Conservation (phyloP, 1,284 basidiomycete species). For the Coniferiporia sulphurascens region DNA sequence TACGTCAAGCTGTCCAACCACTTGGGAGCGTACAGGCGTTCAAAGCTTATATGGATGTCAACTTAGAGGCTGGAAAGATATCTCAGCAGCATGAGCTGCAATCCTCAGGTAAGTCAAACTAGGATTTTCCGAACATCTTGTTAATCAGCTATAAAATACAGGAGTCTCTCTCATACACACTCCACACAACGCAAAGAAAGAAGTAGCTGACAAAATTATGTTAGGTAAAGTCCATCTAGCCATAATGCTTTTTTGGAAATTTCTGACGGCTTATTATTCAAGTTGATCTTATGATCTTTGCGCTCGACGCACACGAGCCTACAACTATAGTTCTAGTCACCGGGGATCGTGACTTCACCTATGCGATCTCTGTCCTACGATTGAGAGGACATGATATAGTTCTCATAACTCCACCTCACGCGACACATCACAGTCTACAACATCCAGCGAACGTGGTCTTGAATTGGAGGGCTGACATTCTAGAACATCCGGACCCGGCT, state of each 20-base stretch:
- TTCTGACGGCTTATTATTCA: not conserved
- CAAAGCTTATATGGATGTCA: constrained; percentile 24
- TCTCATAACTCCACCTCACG: constrained; percentile 37
- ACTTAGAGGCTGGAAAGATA: constrained; percentile 8
- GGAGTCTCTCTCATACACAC: constrained; percentile 38
- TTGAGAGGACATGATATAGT: constrained; percentile 46
- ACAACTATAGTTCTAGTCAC: constrained; percentile 51
- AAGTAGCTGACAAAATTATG: constrained; percentile 39
- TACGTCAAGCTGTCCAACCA: constrained; percentile 13
- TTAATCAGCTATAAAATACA: not conserved
- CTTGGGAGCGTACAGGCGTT: constrained; percentile 19
- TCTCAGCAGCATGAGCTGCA: constrained; percentile 28
- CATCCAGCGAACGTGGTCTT: not conserved
- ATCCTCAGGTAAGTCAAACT: constrained; percentile 24
- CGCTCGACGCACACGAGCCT: constrained; percentile 47
- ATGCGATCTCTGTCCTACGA: constrained; percentile 47
- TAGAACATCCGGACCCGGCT: not conserved
- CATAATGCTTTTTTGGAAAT: not conserved
- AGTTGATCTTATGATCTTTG: constrained; percentile 59
- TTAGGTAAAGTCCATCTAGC: not conserved
- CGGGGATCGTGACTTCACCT: constrained; percentile 55
- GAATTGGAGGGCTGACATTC: not conserved
- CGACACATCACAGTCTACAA: constrained; percentile 19
- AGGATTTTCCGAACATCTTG: not conserved
- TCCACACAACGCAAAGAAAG: constrained; percentile 37